Conservation (phyloP, 352 stramenopile species). For the Phytopythium mirpurense region DNA sequence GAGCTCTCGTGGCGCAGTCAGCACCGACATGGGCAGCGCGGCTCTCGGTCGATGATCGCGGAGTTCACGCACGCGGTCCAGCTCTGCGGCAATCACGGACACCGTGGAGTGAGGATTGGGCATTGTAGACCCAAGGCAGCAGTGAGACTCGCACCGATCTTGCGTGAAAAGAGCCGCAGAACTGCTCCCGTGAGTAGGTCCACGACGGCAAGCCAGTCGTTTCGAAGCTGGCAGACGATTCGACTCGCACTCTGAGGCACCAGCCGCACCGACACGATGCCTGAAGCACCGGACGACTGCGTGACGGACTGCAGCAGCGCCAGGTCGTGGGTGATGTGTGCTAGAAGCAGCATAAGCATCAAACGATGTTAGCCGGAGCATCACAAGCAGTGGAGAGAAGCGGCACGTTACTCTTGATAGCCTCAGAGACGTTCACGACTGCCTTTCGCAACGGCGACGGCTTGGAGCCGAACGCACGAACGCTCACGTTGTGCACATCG, state of each 20-base stretch:
- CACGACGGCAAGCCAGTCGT: constrained; percentile 64
- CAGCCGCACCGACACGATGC: constrained; percentile 39
- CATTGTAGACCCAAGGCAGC: background rate
- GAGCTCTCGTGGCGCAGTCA: background rate
- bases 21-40: background rate
- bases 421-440: constrained; percentile 34
- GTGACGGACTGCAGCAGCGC: background rate
- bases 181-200: constrained; percentile 32
- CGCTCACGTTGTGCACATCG: constrained; percentile 52
- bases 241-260: constrained; percentile 28
- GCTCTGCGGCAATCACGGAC: background rate
- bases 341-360: constrained; percentile 18
- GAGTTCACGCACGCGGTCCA: background rate
- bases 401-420: constrained; percentile 37
- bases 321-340: constrained; percentile 13
- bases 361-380: background rate
- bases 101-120: background rate
- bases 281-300: background rate
- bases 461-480: constrained; percentile 64
- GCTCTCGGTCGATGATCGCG: background rate
- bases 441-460: constrained; percentile 44
- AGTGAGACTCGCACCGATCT: constrained; percentile 27
- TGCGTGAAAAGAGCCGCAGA: constrained; percentile 53
- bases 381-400: background rate
- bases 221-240: constrained; percentile 59